These are phyloP conservation scores for Lenzites betulinus DNA, from an alignment of 768 basidiomycete genomes.

Conservation along the genomic window DNA sequence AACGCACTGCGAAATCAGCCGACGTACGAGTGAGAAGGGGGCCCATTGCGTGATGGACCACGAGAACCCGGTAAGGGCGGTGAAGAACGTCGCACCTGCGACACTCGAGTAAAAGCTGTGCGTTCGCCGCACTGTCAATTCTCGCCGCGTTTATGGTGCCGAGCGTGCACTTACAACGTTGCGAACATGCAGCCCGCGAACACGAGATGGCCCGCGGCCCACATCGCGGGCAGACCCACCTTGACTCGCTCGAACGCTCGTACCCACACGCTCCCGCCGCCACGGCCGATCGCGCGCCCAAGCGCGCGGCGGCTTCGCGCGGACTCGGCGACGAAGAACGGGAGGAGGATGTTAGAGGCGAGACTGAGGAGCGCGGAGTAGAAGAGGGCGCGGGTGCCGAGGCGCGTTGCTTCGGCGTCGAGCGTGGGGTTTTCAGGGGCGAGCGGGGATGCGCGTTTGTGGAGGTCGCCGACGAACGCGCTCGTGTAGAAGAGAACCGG, in stretches of 20 bases:
- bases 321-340: constrained; percentile 52
- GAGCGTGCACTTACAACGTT: constrained; percentile 69
- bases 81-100: constrained; percentile 68
- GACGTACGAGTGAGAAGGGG: constrained; percentile 83
- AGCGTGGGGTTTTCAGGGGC: constrained; percentile 31
- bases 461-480: constrained; percentile 84
- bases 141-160: neutral
- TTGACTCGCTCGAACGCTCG: constrained; percentile 43
- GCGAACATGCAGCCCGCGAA: constrained; percentile 79
- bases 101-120: constrained; percentile 75
- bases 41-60: constrained; percentile 95
- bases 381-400: constrained; percentile 84
- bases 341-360: constrained; percentile 65
- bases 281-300: constrained; percentile 19
- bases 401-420: constrained; percentile 73
- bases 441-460: constrained; percentile 52
- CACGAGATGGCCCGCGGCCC: constrained; percentile 76
- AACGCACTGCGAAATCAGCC: too few species aligned
- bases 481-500: constrained; percentile 88
- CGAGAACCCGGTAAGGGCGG: constrained; percentile 83
- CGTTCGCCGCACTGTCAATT: neutral
- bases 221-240: constrained; percentile 67
- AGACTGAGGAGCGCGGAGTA: constrained; percentile 74
- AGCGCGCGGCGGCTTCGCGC: constrained; percentile 20
- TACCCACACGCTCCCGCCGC: constrained; percentile 20